Evolutionary conservation across 495 filamentous ascomycete species (phyloP).

Genomic region (Oleoguttula mirabilis): DNA sequence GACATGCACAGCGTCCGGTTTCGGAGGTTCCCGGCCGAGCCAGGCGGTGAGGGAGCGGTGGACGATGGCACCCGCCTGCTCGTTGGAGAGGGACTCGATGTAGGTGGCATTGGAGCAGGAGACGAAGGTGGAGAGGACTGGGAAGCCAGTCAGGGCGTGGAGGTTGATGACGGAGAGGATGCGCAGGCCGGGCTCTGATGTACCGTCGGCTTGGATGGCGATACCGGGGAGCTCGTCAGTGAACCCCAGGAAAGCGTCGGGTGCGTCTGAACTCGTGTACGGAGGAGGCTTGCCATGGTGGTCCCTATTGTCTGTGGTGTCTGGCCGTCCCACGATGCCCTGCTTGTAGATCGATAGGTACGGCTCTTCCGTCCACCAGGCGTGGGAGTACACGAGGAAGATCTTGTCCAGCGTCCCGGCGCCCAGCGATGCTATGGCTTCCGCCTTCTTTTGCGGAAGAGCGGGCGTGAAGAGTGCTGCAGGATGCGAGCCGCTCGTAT

Average conservation of each 20-base stretch:
- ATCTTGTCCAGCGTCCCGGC: slow-evolving; percentile 19
- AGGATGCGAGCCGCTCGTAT: neutral
- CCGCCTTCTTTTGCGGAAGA: slow-evolving; percentile 3
- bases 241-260: slow-evolving; percentile 9
- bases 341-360: slow-evolving; percentile 3
- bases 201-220: slow-evolving; percentile 5
- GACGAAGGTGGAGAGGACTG: slow-evolving; percentile 14
- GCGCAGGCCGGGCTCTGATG: neutral
- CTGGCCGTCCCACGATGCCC: neutral
- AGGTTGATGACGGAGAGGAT: slow-evolving; percentile 11
- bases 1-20: slow-evolving; percentile 14
- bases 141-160: slow-evolving; percentile 13
- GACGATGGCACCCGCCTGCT: slow-evolving; percentile 7
- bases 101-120: slow-evolving; percentile 15
- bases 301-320: neutral
- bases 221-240: slow-evolving; percentile 10
- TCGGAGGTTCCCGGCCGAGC: slow-evolving; percentile 9
- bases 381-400: slow-evolving; percentile 8
- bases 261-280: neutral
- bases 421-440: slow-evolving; percentile 9
- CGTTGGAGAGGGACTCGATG: slow-evolving; percentile 6
- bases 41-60: slow-evolving; percentile 11
- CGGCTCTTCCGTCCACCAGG: slow-evolving; percentile 16
- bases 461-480: slow-evolving; percentile 9
- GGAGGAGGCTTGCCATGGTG: neutral